phyloP scores from a whole-genome alignment of 2,329 filamentous ascomycete genomes.

The Fusarium nygamai region DNA sequence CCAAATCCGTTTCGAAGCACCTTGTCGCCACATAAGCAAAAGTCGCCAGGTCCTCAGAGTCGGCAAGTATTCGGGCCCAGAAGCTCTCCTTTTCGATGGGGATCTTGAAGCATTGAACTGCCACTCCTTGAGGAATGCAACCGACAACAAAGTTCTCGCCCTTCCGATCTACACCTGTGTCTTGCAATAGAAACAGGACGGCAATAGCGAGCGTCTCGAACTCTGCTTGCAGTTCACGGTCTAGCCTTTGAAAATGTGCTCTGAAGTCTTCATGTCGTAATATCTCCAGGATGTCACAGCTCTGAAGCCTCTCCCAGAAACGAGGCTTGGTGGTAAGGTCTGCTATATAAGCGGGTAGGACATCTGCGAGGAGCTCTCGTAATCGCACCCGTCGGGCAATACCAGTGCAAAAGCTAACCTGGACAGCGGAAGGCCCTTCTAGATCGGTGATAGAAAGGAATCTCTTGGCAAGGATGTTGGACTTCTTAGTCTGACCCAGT shows the following conservation, averaged over 20 bases:
- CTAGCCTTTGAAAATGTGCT: accelerated
- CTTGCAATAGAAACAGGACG: neutral
- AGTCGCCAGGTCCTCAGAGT: accelerated
- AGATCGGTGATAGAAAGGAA: accelerated
- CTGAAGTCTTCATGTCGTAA: accelerated
- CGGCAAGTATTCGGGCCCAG: neutral
- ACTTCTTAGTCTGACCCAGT: accelerated
- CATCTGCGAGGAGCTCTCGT: accelerated
- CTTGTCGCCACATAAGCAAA: accelerated
- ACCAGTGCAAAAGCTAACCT: neutral
- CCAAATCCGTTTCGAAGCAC: accelerated
- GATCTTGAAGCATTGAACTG: accelerated
- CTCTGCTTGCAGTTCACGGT: accelerated
- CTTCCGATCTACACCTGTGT: neutral
- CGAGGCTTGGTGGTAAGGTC: accelerated
- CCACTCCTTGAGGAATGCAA: accelerated
- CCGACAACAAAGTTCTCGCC: accelerated
- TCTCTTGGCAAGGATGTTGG: accelerated
- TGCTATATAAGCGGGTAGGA: accelerated
- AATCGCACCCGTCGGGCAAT: accelerated
- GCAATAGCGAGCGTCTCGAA: accelerated
- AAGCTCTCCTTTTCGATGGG: neutral
- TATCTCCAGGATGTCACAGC: accelerated
- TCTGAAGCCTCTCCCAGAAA: accelerated
- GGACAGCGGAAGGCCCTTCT: accelerated